These are phyloP conservation scores for Cercospora citrullina DNA, from an alignment of 2,329 filamentous ascomycete genomes.

Conservation along the genomic window DNA sequence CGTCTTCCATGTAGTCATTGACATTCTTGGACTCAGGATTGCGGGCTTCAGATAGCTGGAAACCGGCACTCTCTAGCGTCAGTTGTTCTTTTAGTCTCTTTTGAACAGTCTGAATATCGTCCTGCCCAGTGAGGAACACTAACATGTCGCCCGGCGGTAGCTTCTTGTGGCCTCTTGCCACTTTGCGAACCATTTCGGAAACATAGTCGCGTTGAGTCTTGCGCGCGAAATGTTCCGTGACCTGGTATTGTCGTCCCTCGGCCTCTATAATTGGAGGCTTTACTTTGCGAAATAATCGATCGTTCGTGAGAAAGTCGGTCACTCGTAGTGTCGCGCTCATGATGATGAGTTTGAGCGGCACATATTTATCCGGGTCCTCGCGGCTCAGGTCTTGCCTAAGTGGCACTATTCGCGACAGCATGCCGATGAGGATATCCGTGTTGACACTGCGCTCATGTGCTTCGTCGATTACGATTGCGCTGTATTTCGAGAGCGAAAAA, in stretches of 20 bases:
- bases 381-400: constrained; percentile 72
- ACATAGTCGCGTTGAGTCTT: constrained; percentile 84
- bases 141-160: constrained; percentile 87
- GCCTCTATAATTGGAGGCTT: constrained; percentile 80
- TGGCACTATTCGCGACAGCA: constrained; percentile 90
- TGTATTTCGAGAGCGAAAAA: constrained; percentile 85
- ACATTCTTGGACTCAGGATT: constrained; percentile 3
- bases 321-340: constrained; percentile 96
- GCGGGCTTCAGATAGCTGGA: constrained; percentile 18
- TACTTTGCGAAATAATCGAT: constrained; percentile 66
- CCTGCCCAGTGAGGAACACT: constrained; percentile 90
- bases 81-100: constrained; percentile 73
- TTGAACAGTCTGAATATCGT: constrained; percentile 82
- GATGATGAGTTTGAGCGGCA: constrained; percentile 88
- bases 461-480: constrained; percentile 91
- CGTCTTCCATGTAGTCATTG: constrained; percentile 37
- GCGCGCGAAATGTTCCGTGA: constrained; percentile 84
- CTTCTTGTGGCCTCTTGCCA: constrained; percentile 83
- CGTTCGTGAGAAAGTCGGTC: constrained; percentile 84
- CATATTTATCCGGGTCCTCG: constrained; percentile 66
- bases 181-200: constrained; percentile 84
- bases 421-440: constrained; percentile 96
- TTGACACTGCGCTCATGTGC: constrained; percentile 97
- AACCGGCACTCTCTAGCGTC: constrained; percentile 49
- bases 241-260: constrained; percentile 87